phyloP scores from a whole-genome alignment of 1,139 yeast genomes.

The Saccharomyces pastorianus region DNA sequence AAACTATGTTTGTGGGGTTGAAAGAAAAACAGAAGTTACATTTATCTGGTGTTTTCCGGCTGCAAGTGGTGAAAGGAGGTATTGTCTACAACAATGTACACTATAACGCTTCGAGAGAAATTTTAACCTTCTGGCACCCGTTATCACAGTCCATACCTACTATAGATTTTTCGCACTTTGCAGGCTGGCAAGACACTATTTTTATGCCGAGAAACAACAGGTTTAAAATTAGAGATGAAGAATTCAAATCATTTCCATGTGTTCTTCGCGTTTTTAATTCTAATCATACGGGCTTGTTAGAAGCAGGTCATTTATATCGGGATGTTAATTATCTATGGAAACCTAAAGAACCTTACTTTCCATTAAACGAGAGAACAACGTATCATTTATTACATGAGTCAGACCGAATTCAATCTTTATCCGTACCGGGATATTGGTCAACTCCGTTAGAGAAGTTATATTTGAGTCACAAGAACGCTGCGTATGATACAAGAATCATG shows the following conservation, averaged over 20 bases:
- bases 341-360: conserved; percentile 7
- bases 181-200: conserved; percentile 33
- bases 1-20: conserved; percentile 9
- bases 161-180: conserved; percentile 34
- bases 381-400: conserved; percentile 24
- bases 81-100: conserved; percentile 45
- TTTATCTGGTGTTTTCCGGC: conserved; percentile 49
- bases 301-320: conserved; percentile 11
- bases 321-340: conserved; percentile 23
- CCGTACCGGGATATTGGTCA: conserved; percentile 21
- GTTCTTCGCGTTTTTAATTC: conserved; percentile 18
- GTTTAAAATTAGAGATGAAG: conserved; percentile 6
- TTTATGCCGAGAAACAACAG: conserved; percentile 23
- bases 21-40: conserved; percentile 40
- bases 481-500: conserved; percentile 33
- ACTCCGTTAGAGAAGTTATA: conserved; percentile 13
- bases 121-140: conserved; percentile 42
- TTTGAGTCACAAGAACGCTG: conserved; percentile 14
- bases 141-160: conserved; percentile 48
- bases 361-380: conserved; percentile 6
- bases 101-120: conserved; percentile 37
- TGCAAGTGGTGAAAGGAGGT: conserved; percentile 54
- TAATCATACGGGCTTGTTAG: conserved; percentile 9
- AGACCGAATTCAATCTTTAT: conserved; percentile 26
- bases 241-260: conserved; percentile 17